Percentiles rank a stretch among this genome's conserved stretches.
These are phyloP conservation scores for Amoeboaphelidium protococcarum DNA, from an alignment of 371 early-diverging fungal species.

Conservation along the genomic window DNA sequence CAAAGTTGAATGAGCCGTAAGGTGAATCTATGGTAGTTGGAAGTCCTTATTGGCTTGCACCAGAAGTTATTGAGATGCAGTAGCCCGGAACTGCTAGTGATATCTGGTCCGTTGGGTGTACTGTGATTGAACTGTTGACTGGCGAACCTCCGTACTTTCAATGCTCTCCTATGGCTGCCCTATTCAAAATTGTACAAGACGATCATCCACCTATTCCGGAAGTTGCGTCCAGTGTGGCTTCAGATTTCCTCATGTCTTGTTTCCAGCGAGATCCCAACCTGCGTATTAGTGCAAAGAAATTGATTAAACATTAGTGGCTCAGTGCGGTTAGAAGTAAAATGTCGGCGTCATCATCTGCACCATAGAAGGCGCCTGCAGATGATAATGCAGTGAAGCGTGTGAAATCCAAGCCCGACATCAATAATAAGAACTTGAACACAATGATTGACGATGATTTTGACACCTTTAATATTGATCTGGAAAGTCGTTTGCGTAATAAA, in stretches of 20 bases:
- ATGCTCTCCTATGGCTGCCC: conserved; percentile 25
- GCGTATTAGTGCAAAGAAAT: conserved; percentile 44
- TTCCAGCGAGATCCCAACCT: conserved; percentile 39
- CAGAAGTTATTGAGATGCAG: conserved; percentile 60
- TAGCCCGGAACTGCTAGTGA: conserved; percentile 51
- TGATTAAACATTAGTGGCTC: conserved; percentile 49
- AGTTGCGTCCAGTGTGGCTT: conserved; percentile 22
- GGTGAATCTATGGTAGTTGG: conserved; percentile 32
- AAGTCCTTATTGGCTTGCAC: conserved; percentile 96
- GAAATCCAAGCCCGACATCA: too few species aligned
- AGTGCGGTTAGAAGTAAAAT: not conserved
- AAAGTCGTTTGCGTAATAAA: too few species aligned
- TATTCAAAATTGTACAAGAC: conserved; percentile 33
- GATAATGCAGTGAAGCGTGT: too few species aligned
- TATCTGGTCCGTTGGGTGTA: conserved; percentile 45
- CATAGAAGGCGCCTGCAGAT: too few species aligned
- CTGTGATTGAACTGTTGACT: conserved; percentile 25
- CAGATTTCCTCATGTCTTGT: conserved; percentile 48
- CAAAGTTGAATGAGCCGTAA: conserved; percentile 9
- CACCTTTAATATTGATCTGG: too few species aligned
- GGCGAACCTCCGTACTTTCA: conserved; percentile 31
- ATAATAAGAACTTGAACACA: too few species aligned
- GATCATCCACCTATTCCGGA: conserved; percentile 31
- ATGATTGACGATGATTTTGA: too few species aligned
- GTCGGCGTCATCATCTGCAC: too few species aligned